Evolutionary conservation across 192 early-diverging fungal genomes (phyloP).

Genomic region (Gryganskiella cystojenkinii): DNA sequence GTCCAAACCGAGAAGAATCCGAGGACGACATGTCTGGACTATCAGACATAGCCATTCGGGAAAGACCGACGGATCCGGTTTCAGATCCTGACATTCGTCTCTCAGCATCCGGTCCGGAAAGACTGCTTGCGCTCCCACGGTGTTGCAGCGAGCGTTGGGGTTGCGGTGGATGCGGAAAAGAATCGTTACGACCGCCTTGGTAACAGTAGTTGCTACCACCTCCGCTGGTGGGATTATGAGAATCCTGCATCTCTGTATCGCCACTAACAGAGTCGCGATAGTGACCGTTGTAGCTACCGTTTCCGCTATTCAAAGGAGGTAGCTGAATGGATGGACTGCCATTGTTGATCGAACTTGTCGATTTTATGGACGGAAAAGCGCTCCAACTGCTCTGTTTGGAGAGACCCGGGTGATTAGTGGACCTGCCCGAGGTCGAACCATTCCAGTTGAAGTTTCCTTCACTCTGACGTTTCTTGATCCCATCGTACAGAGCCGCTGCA

Average conservation of each 20-base stretch:
- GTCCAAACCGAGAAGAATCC: background rate
- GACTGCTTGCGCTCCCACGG: constrained; percentile 16
- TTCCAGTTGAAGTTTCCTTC: constrained; percentile 24
- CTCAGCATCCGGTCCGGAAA: constrained; percentile 5
- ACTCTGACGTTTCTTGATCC: constrained; percentile 16
- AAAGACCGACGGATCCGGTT: background rate
- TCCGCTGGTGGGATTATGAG: background rate
- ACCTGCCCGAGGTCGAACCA: background rate
- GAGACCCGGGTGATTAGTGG: background rate
- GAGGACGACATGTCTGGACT: constrained; percentile 6
- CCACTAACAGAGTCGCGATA: background rate
- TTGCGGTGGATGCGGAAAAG: constrained; percentile 2
- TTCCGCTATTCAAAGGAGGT: background rate
- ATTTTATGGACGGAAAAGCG: background rate
- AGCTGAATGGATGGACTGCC: constrained; percentile 3
- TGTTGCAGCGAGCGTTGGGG: constrained; percentile 10
- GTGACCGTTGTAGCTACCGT: background rate
- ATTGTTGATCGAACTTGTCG: background rate
- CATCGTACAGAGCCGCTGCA: background rate
- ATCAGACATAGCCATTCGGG: constrained; percentile 14
- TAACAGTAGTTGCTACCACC: too few species aligned
- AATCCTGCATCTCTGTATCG: constrained; percentile 37
- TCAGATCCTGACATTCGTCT: constrained; percentile 2
- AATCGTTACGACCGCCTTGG: too few species aligned
- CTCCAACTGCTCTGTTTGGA: constrained; percentile 31